Conservation (phyloP, 2,329 filamentous ascomycete genomes). For the Apiospora phragmitis region DNA sequence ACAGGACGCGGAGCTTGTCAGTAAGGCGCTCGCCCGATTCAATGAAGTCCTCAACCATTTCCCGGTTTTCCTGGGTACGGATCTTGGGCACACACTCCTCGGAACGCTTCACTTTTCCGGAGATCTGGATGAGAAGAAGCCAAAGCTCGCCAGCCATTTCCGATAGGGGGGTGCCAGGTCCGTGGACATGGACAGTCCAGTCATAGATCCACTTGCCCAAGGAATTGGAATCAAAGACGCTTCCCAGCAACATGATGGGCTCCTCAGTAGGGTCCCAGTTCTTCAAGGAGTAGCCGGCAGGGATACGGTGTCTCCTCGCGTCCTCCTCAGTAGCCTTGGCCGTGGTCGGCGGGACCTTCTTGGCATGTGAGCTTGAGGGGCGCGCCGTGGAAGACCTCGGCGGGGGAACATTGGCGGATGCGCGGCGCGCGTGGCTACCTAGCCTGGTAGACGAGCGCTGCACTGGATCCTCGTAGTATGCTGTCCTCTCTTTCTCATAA, state of each 20-base stretch:
- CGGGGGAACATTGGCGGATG: conserved; percentile 43
- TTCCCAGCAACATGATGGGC: conserved; percentile 90
- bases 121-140: conserved; percentile 90
- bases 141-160: conserved; percentile 94
- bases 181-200: conserved; percentile 93
- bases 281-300: conserved; percentile 89
- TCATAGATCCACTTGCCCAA: conserved; percentile 99
- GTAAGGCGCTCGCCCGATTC: conserved; percentile 85
- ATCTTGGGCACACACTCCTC: conserved; percentile 77
- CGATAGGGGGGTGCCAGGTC: conserved; percentile 77
- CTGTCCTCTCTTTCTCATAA: conserved; percentile 39
- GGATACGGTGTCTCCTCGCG: conserved; percentile 70
- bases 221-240: conserved; percentile 96
- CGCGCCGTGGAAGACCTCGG: conserved; percentile 55
- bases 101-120: conserved; percentile 89
- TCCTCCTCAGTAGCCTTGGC: conserved; percentile 59
- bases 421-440: conserved; percentile 42
- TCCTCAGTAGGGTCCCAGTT: conserved; percentile 97
- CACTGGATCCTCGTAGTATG: conserved; percentile 42
- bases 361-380: conserved; percentile 43
- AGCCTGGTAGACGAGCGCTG: conserved; percentile 41
- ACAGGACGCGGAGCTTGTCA: conserved; percentile 78
- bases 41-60: conserved; percentile 88
- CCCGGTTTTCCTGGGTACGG: conserved; percentile 69
- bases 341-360: conserved; percentile 35